Base-by-base conservation (phyloP, 2,329 filamentous ascomycete species). In the Colletotrichum tamarilloi region DNA sequence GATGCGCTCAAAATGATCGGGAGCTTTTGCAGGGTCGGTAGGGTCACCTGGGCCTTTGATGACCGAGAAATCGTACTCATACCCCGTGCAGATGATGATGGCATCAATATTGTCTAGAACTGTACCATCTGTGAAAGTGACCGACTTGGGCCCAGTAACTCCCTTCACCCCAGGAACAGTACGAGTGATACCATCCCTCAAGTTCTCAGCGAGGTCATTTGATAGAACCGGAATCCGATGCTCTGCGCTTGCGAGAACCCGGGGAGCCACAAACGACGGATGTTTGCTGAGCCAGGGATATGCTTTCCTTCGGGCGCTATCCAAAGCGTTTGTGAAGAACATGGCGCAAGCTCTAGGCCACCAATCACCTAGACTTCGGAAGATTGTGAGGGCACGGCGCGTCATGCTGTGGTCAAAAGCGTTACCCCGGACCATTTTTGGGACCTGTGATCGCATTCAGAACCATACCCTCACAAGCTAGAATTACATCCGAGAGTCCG, bases 51-150 rank as follows among this genome's bases (percentile, higher is more conserved):
- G 55, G 2, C 79, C 80, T n/a, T 77, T 70, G 26, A 82, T 65
- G 0, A 80, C 55, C 6, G 80, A 79, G 56, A 80, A 76, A 64
- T 80, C 78, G 53, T 78, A 76, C n/a, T 75, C 68, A 55, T 82
- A 83, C 1, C 81, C 81, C 0, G 80, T 78, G 71, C 80, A 81
- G 68, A 79, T 75, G 56, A 83, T 75, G 60, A 83, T 79, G 67
- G 78, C 77, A 60, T 83, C 81, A 4, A 82, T 75, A 24, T 81
- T 79, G 9, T 80, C 76, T 30, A 83, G 55, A 5, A 78, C 75
- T n/a, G 68, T 76, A 6, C 79, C 81, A 49, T 82, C 78, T 5
- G 78, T 78, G 12, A 82, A 72, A 19, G 65, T 53, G 3, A 82
- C 77, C 0, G 79, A 76, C 55, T 75, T 77, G 1, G 81, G 78